Percentiles rank a stretch among this genome's conserved stretches.
phyloP scores from a whole-genome alignment of 768 basidiomycete species.

The Porpolomopsis calyptriformis region DNA sequence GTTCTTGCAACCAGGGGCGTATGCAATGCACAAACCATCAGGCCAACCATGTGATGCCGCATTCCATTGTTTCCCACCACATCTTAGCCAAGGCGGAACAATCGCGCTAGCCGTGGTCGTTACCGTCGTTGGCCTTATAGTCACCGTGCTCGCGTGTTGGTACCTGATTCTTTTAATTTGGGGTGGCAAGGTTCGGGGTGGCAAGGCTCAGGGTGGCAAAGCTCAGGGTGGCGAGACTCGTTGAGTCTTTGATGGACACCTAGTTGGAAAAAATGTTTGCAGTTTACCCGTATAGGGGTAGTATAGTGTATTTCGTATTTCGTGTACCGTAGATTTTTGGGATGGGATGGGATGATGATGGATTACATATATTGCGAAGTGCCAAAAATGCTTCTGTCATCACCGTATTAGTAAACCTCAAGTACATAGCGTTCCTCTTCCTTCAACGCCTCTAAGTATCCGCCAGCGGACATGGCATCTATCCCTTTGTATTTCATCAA shows the following conservation, averaged over 20 bases:
- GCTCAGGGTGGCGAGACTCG: background rate
- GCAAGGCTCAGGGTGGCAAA: background rate
- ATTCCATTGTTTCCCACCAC: constrained; percentile 41
- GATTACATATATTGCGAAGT: too few relatives aligned
- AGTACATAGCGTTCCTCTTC: constrained; percentile 97
- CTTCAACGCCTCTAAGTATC: constrained; percentile 80
- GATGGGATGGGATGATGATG: too few relatives aligned
- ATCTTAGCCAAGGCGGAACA: constrained; percentile 48
- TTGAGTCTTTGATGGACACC: too few relatives aligned
- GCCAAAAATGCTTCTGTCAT: too few relatives aligned
- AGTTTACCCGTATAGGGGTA: too few relatives aligned
- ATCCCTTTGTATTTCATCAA: constrained; percentile 62
- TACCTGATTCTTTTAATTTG: constrained; percentile 20
- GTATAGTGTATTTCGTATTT: too few relatives aligned
- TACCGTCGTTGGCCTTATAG: constrained; percentile 47
- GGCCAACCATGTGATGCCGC: constrained; percentile 75
- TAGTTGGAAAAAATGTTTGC: too few relatives aligned
- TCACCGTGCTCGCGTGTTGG: constrained; percentile 37
- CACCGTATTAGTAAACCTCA: too few relatives aligned
- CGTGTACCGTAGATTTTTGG: too few relatives aligned
- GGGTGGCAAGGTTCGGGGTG: background rate
- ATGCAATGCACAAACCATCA: constrained; percentile 46
- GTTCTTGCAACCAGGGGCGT: constrained; percentile 54
- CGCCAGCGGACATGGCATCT: constrained; percentile 56
- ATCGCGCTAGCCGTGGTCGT: constrained; percentile 65